Evolutionary conservation across 805 yeast genomes (phyloP).

Genomic region (Hyphopichia homilentoma): DNA sequence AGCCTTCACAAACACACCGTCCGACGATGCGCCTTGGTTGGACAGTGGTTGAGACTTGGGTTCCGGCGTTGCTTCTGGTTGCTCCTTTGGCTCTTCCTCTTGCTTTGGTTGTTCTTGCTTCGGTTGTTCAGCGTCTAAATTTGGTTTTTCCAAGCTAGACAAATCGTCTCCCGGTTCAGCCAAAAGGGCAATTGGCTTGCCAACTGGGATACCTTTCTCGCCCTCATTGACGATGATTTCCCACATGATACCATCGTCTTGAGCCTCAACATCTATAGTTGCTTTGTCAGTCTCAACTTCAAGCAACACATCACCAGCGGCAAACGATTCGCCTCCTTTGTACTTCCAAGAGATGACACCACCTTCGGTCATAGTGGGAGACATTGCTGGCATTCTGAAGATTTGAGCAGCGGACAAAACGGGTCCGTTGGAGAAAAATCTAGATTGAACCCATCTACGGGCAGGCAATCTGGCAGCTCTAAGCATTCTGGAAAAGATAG

Average conservation of each 20-base stretch:
- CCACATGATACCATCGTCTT: slow-evolving; percentile 87
- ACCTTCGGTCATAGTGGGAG: slow-evolving; percentile 97
- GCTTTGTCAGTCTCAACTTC: slow-evolving; percentile 90
- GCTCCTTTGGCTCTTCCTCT: slow-evolving; percentile 10
- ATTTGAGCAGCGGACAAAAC: slow-evolving; percentile 26
- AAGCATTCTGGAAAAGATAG: too few species aligned
- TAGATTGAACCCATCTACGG: too few species aligned
- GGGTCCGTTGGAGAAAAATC: too few species aligned
- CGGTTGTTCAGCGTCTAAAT: slow-evolving; percentile 24
- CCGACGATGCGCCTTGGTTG: slow-evolving; percentile 2
- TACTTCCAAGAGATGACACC: slow-evolving; percentile 88
- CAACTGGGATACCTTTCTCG: slow-evolving; percentile 75
- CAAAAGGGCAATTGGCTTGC: slow-evolving; percentile 81
- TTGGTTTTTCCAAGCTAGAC: slow-evolving; percentile 56
- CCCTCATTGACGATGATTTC: slow-evolving; percentile 73
- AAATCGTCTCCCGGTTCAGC: slow-evolving; percentile 90
- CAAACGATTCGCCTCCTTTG: slow-evolving; percentile 63
- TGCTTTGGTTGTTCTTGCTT: slow-evolving; percentile 15
- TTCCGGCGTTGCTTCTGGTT: slow-evolving; percentile 9
- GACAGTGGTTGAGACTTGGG: slow-evolving; percentile 12
- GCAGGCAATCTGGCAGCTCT: too few species aligned
- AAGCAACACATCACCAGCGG: slow-evolving; percentile 76
- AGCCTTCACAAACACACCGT: slow-evolving; percentile 40
- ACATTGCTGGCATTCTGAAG: slow-evolving; percentile 97
- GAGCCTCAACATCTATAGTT: slow-evolving; percentile 80